These are phyloP conservation scores for Fusarium chaquense DNA, from an alignment of 2,329 filamentous ascomycete genomes.

Conservation along the genomic window DNA sequence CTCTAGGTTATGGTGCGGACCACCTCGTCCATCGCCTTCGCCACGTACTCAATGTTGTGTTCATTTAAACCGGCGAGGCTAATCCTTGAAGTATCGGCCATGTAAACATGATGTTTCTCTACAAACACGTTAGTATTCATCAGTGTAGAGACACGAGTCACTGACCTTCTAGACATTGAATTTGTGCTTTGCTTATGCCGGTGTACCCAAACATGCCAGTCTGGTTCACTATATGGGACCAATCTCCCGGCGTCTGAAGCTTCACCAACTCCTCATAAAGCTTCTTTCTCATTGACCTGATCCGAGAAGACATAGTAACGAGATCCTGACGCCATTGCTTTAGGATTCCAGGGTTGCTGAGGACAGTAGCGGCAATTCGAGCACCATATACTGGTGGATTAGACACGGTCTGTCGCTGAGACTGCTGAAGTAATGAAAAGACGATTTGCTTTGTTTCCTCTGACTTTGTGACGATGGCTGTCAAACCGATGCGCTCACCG, in stretches of 20 bases:
- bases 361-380: slow-evolving; percentile 51
- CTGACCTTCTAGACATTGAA: slow-evolving; percentile 52
- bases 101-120: slow-evolving; percentile 55
- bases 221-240: slow-evolving; percentile 54
- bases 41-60: slow-evolving; percentile 48
- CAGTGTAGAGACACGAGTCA: rapidly evolving
- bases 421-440: slow-evolving; percentile 49
- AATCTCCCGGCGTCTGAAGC: slow-evolving; percentile 52
- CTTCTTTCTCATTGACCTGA: slow-evolving; percentile 51
- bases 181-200: slow-evolving; percentile 62
- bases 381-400: slow-evolving; percentile 54
- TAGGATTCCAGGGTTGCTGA: slow-evolving; percentile 46
- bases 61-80: slow-evolving; percentile 56
- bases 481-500: slow-evolving; percentile 53
- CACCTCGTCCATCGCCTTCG: slow-evolving; percentile 32
- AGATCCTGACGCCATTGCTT: slow-evolving; percentile 54
- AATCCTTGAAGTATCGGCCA: slow-evolving; percentile 55
- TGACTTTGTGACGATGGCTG: slow-evolving; percentile 45
- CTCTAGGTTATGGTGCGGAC: slow-evolving; percentile 10
- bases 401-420: slow-evolving; percentile 52
- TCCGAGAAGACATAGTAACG: slow-evolving; percentile 53
- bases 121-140: not conserved
- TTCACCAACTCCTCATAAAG: slow-evolving; percentile 51
- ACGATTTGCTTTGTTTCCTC: slow-evolving; percentile 35
- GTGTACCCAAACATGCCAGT: slow-evolving; percentile 60